phyloP scores from a whole-genome alignment of 371 early-diverging fungal species.

The Funneliformis caledonium region DNA sequence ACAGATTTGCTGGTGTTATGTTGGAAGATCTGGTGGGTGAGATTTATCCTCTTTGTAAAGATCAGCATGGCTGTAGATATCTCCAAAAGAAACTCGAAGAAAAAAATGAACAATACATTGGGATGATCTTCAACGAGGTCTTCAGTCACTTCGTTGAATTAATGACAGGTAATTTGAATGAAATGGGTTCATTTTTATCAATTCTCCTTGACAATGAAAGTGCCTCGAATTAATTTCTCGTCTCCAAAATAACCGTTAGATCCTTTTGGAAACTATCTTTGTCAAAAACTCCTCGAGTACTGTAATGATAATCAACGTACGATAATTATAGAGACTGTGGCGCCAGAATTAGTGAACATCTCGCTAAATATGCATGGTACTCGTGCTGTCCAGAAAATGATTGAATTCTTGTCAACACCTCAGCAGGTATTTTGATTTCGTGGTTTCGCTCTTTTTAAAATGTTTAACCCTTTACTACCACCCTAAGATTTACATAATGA shows the following conservation, averaged over 20 bases:
- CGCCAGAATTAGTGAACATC: constrained; percentile 77
- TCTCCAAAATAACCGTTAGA: constrained; percentile 50
- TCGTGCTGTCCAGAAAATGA: constrained; percentile 93
- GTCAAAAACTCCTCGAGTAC: constrained; percentile 86
- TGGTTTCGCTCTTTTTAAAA: background rate
- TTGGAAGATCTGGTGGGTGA: constrained; percentile 74
- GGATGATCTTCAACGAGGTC: constrained; percentile 76
- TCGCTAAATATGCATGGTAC: constrained; percentile 97
- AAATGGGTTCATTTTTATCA: background rate
- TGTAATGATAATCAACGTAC: constrained; percentile 77
- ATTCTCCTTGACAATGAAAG: background rate
- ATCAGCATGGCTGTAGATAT: constrained; percentile 90
- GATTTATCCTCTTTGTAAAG: constrained; percentile 80
- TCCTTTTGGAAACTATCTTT: constrained; percentile 92
- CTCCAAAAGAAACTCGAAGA: constrained; percentile 88
- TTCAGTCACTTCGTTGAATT: constrained; percentile 74
- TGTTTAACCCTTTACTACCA: background rate
- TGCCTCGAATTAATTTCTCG: background rate
- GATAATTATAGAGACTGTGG: constrained; percentile 70
- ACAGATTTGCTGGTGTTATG: constrained; percentile 66
- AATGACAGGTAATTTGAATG: constrained; percentile 68
- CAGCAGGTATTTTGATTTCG: constrained; percentile 56
- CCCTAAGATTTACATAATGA: background rate
- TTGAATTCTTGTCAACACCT: constrained; percentile 76
- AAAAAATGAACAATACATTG: constrained; percentile 60